Conservation (phyloP, 345 rosid genomes). For the Aegle marmelos region DNA sequence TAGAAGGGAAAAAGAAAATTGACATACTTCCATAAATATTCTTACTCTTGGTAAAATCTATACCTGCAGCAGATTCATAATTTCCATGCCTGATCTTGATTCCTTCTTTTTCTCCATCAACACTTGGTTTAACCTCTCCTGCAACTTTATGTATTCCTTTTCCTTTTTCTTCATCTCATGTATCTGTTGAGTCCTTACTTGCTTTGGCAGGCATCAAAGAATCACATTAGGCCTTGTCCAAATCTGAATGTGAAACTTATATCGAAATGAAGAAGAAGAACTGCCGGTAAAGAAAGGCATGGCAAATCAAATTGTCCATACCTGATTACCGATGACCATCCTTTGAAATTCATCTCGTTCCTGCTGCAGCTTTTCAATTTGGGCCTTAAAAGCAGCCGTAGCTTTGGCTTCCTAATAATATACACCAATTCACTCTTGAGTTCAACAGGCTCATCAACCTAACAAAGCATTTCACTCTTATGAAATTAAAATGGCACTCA, state of each 20-base stretch:
- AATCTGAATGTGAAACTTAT: conserved; percentile 3
- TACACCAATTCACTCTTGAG: background rate
- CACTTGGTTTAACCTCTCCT: conserved; percentile 97
- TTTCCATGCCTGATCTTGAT: conserved; percentile 96
- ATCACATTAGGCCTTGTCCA: conserved; percentile 18
- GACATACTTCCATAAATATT: background rate
- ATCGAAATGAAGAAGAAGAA: conserved; percentile 10
- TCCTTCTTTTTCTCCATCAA: conserved; percentile 99
- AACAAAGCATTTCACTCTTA: background rate
- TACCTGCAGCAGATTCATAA: conserved; percentile 98
- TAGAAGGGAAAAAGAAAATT: background rate
- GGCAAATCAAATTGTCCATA: conserved; percentile 17
- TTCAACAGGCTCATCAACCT: conserved; percentile 13
- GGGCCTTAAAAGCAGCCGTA: conserved; percentile 79
- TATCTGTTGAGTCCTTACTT: conserved; percentile 95
- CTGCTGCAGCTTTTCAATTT: conserved; percentile 87
- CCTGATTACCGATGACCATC: conserved; percentile 98
- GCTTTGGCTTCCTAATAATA: conserved; percentile 78
- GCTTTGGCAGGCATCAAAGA: conserved; percentile 46
- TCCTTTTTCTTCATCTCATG: conserved; percentile 98
- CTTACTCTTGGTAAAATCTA: background rate
- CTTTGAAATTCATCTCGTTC: conserved; percentile 97
- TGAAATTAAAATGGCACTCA: conserved; percentile 30
- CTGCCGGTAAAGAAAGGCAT: background rate
- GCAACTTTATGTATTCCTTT: conserved; percentile 94